Percentiles rank a stretch among this genome's conserved stretches.
phyloP scores from a whole-genome alignment of 805 yeast species.

The Barnettozyma wickerhamii region DNA sequence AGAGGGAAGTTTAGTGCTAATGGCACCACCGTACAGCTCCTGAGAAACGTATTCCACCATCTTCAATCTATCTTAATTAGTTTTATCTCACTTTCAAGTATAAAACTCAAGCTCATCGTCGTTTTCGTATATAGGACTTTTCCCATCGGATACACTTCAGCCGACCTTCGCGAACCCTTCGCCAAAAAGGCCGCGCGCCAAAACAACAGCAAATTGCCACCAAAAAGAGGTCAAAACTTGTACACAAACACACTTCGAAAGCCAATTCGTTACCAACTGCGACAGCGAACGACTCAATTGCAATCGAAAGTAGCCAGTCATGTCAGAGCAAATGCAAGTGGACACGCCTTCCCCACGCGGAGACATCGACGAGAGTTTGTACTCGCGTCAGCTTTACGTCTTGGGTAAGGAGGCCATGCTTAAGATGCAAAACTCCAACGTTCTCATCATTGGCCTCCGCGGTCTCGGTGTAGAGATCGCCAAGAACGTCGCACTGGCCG shows the following conservation, averaged over 20 bases:
- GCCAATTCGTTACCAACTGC: neutral
- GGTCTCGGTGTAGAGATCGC: constrained; percentile 97
- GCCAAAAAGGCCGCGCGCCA: too few species aligned
- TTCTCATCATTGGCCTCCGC: constrained; percentile 82
- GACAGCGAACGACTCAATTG: neutral
- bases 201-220: neutral
- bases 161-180: too few species aligned
- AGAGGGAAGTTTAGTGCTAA: constrained; percentile 52
- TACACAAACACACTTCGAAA: neutral
- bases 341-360: constrained; percentile 35
- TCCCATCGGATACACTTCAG: too few species aligned
- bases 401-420: constrained; percentile 98
- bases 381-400: constrained; percentile 95
- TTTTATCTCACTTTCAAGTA: too few species aligned
- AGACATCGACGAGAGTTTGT: constrained; percentile 86
- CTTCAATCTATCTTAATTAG: too few species aligned
- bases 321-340: constrained; percentile 38
- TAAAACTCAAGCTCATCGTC: too few species aligned
- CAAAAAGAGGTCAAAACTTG: neutral
- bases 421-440: constrained; percentile 91
- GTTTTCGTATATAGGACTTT: too few species aligned
- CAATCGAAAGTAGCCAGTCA: constrained; percentile 2
- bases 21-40: constrained; percentile 80
- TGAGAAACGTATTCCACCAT: constrained; percentile 10
- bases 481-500: constrained; percentile 93